These are phyloP conservation scores for Exophiala viscosa DNA, from an alignment of 2,329 filamentous ascomycete genomes.

Conservation along the genomic window DNA sequence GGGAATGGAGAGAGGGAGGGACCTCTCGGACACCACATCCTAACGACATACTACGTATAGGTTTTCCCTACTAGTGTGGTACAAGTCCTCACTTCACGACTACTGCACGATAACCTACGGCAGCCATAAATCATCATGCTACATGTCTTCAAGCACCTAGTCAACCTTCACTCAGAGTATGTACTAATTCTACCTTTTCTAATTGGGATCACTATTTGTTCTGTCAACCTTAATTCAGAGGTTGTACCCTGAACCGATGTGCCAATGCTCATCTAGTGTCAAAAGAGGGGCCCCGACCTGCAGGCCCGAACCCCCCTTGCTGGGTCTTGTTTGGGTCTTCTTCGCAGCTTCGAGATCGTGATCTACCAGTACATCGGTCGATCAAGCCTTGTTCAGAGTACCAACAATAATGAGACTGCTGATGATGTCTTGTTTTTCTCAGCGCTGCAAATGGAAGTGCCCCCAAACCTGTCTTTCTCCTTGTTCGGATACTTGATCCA, in stretches of 20 bases:
- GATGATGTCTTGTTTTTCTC: background rate
- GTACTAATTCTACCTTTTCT: background rate
- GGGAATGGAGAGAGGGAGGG: background rate
- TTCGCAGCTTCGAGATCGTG: constrained; percentile 7
- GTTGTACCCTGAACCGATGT: background rate
- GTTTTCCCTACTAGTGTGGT: no score
- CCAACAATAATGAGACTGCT: background rate
- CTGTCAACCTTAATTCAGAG: background rate
- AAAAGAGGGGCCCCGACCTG: background rate
- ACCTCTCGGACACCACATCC: no score
- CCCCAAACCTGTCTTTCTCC: no score
- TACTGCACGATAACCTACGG: no score
- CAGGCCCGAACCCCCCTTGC: background rate
- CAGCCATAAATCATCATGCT: background rate
- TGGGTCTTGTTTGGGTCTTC: background rate
- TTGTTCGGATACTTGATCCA: no score
- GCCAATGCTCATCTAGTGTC: background rate
- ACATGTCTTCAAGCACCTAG: background rate
- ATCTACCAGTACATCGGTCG: constrained; percentile 21
- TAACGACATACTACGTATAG: no score
- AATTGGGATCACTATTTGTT: background rate
- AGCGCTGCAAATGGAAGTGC: no score
- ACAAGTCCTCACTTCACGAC: no score
- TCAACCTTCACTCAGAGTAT: background rate
- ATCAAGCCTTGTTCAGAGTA: constrained; percentile 6